These are phyloP conservation scores for Allantophomopsis lycopodina DNA, from an alignment of 2,329 filamentous ascomycete species.

Conservation along the genomic window DNA sequence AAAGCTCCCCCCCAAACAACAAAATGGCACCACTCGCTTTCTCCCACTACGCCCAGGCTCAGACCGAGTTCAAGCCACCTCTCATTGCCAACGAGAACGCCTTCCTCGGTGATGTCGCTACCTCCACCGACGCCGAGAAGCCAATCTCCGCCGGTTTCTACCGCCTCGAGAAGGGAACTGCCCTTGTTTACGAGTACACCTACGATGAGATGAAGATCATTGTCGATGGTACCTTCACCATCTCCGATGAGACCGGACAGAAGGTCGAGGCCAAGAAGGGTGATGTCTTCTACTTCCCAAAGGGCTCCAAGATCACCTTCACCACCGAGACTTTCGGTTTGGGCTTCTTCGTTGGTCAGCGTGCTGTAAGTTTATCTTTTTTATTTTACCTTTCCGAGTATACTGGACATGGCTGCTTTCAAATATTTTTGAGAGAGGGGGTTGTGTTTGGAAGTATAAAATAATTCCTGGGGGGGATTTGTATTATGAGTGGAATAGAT, in stretches of 20 bases:
- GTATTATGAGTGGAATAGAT: not conserved
- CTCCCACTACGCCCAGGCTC: constrained; percentile 34
- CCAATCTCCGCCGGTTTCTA: constrained; percentile 48
- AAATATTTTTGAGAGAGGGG: too few relatives aligned
- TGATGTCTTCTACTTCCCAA: constrained; percentile 44
- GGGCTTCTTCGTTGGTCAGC: constrained; percentile 19
- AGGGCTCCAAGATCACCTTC: constrained; percentile 20
- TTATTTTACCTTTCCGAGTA: not conserved
- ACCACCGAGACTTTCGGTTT: constrained; percentile 18
- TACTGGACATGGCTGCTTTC: too few relatives aligned
- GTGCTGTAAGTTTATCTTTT: constrained; percentile 12
- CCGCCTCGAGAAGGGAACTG: constrained; percentile 45
- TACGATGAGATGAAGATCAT: constrained; percentile 60
- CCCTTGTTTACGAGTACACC: constrained; percentile 47
- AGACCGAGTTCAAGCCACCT: constrained; percentile 37
- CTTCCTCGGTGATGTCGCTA: constrained; percentile 39
- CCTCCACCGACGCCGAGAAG: constrained; percentile 33
- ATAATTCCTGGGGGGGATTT: too few relatives aligned
- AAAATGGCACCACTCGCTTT: constrained; percentile 13
- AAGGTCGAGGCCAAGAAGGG: constrained; percentile 42
- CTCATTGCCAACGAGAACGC: constrained; percentile 51
- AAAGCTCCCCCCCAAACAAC: constrained; percentile 6
- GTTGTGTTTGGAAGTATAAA: too few relatives aligned
- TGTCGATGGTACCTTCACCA: constrained; percentile 45
- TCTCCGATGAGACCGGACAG: constrained; percentile 41